Conservation (phyloP, 140 eudicot genomes). For the Flaveria floridana region DNA sequence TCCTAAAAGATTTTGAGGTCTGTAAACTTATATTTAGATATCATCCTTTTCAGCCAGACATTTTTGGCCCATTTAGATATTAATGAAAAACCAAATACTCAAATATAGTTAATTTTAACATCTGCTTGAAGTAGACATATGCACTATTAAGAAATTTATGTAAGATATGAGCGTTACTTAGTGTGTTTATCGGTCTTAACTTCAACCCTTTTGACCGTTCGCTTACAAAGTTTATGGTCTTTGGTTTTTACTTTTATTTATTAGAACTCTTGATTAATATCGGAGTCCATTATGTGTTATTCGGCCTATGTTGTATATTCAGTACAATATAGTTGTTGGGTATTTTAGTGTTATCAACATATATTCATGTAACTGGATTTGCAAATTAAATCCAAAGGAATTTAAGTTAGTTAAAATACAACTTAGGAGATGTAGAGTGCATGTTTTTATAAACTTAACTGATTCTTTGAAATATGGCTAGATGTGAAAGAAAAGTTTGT, state of each 20-base stretch:
- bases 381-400: not conserved
- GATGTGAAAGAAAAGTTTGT: not conserved
- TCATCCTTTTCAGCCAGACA: not conserved
- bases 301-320: not conserved
- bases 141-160: slow-evolving; percentile 8
- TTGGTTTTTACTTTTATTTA: not conserved
- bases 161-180: not conserved
- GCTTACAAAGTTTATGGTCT: slow-evolving; percentile 5
- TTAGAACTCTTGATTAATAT: slow-evolving; percentile 5
- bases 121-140: not conserved
- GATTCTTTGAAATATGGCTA: not conserved
- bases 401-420: not conserved
- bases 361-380: not conserved
- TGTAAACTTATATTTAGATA: not conserved
- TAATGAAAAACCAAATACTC: not conserved
- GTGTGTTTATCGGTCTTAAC: slow-evolving; percentile 18
- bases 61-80: not conserved
- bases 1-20: not conserved
- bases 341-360: no score
- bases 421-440: not conserved
- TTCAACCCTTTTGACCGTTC: slow-evolving; percentile 5
- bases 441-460: no score
- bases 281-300: slow-evolving; percentile 5
- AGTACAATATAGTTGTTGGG: not conserved
- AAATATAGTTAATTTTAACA: not conserved